Evolutionary conservation across 2,329 filamentous ascomycete species (phyloP).

Genomic region (Venturia effusa): DNA sequence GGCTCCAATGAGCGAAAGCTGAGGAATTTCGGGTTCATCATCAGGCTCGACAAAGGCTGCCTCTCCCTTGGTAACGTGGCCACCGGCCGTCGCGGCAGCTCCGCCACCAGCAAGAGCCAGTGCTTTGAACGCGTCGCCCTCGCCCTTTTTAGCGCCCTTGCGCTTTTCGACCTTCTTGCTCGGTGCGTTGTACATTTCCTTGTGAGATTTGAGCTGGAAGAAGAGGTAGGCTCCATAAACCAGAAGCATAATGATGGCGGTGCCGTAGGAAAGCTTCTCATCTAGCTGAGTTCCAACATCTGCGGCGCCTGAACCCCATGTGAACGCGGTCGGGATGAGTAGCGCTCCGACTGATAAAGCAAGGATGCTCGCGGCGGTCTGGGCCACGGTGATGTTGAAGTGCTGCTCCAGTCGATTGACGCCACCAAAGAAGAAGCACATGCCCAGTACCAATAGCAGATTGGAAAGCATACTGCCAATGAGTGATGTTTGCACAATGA

Average conservation of each 20-base stretch:
- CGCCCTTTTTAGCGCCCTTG: conserved; percentile 33
- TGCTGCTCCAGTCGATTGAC: conserved; percentile 68
- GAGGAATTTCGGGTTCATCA: conserved; percentile 61
- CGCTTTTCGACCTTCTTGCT: conserved; percentile 64
- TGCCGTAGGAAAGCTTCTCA: conserved; percentile 52
- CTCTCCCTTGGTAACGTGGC: conserved; percentile 32
- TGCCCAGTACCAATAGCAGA: conserved; percentile 76
- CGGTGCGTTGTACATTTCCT: conserved; percentile 65
- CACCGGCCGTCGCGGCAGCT: conserved; percentile 42
- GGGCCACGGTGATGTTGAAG: conserved; percentile 87
- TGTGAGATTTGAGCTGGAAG: conserved; percentile 86
- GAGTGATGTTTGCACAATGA: conserved; percentile 85
- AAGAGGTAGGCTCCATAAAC: conserved; percentile 77
- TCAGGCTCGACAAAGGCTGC: conserved; percentile 25
- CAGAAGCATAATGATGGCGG: conserved; percentile 67
- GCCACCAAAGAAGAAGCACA: conserved; percentile 85
- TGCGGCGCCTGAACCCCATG: conserved; percentile 25
- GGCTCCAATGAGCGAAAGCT: conserved; percentile 62
- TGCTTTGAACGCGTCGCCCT: conserved; percentile 33
- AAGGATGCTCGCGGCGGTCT: conserved; percentile 74
- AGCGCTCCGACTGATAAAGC: conserved; percentile 69
- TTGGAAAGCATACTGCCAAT: conserved; percentile 90
- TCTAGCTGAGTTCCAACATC: conserved; percentile 4
- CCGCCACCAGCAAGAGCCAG: conserved; percentile 21
- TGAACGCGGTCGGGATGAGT: conserved; percentile 83